Conservation (phyloP, 2,329 filamentous ascomycete genomes). For the Microthyrium microscopicum region DNA sequence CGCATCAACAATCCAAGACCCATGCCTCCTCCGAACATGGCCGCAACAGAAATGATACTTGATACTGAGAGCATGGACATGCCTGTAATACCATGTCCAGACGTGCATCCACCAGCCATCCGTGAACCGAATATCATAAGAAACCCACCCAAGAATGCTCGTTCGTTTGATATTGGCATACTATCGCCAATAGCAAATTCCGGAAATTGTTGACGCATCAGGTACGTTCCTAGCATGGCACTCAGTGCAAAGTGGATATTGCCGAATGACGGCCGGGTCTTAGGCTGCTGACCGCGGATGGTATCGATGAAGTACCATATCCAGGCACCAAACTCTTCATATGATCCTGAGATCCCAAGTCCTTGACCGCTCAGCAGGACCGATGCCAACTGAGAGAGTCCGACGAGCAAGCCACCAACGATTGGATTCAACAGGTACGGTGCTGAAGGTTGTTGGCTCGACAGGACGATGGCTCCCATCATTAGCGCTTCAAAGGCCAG, state of each 20-base stretch:
- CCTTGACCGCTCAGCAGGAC: slow-evolving; percentile 35
- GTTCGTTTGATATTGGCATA: slow-evolving; percentile 7
- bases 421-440: slow-evolving; percentile 29
- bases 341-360: slow-evolving; percentile 44
- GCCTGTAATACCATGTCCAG: slow-evolving; percentile 52
- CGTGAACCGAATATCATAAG: slow-evolving; percentile 43
- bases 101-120: slow-evolving; percentile 49
- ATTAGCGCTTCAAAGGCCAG: slow-evolving; percentile 28
- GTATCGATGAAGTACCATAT: slow-evolving; percentile 18
- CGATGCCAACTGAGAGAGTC: slow-evolving; percentile 39
- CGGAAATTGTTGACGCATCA: slow-evolving; percentile 13
- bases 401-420: slow-evolving; percentile 42
- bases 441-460: slow-evolving; percentile 16
- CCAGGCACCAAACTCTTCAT: slow-evolving; percentile 43
- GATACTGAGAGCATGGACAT: slow-evolving; percentile 44
- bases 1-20: neutral
- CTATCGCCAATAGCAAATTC: slow-evolving; percentile 1
- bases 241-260: slow-evolving; percentile 38
- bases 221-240: slow-evolving; percentile 30
- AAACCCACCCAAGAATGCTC: slow-evolving; percentile 37
- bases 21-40: slow-evolving; percentile 40
- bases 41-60: slow-evolving; percentile 43
- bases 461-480: slow-evolving; percentile 24
- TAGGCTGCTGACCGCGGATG: slow-evolving; percentile 9
- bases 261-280: slow-evolving; percentile 20